Base-by-base conservation (phyloP, 768 basidiomycete genomes). In the Gelatoporia subvermispora region DNA sequence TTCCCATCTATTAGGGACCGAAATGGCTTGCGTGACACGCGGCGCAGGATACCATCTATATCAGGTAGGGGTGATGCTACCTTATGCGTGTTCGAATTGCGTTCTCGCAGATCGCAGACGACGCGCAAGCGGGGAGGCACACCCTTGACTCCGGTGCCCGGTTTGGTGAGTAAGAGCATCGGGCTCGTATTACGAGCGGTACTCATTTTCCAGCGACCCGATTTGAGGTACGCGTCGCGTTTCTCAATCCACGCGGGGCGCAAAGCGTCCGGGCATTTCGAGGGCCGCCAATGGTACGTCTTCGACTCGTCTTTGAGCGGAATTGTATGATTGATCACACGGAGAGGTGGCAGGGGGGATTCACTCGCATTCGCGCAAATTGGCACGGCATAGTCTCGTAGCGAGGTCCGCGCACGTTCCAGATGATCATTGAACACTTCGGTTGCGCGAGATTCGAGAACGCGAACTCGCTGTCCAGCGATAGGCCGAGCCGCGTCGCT, bases 281-380 rank as follows among this genome's bases (percentile, higher is more conserved):
- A 64, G 1, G 63, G 64, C 5, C 61, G 52, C 70, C 69, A 76
- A 0, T 53, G 52, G 42, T 73, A 72, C 0, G 60, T 42, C 41
- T 63, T 62, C 3, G 35, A 41, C 35, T 60, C 56, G 36, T 71
- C 67, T 20, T 63, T 65, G 1, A 72, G 25, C 0, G 66, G 66
- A 4, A 73, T 73, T 1, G 36, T 38, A 52, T 73, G 67, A 45
- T 72, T 73, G 20, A 73, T 67, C 0, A 40, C 64, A 0, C 69
- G 21, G 3, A 66, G 37, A 2, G 63, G 63, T 0, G 63, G 64
- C n/a, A 65, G 40, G 0, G 53, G 51, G 16, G 63, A 49, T 24
- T 56, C 48, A 8, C 46, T 53, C 0, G 58, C 49, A 15, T 60
- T 50, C 9, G 23, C 44, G 23, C 57, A 58, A 3, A 62, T 44